These are phyloP conservation scores for Sporothrix variecibatus DNA, from an alignment of 2,329 filamentous ascomycete species.

Conservation along the genomic window DNA sequence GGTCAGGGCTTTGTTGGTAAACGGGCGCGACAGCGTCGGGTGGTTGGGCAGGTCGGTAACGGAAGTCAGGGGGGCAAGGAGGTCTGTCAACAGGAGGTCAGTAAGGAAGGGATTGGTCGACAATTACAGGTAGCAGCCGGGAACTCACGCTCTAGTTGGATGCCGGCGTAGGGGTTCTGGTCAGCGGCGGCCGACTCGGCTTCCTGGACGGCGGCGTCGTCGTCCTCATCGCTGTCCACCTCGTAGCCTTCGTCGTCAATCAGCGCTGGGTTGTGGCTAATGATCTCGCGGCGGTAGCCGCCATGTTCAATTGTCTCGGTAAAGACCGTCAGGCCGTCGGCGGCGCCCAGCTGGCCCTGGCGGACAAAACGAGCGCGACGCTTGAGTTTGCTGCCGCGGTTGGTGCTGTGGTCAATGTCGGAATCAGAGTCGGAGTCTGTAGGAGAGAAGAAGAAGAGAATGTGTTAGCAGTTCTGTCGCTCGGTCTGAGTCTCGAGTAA, in stretches of 20 bases:
- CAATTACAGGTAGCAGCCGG: no score
- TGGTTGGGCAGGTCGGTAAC: constrained; percentile 74
- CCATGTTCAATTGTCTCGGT: constrained; percentile 66
- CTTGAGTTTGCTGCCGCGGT: constrained; percentile 79
- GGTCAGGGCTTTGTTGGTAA: constrained; percentile 71
- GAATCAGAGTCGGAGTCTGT: constrained; percentile 78
- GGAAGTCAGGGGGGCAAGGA: constrained; percentile 74
- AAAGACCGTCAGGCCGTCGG: constrained; percentile 67
- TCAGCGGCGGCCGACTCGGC: constrained; percentile 65
- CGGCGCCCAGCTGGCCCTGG: constrained; percentile 67
- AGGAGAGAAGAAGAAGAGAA: no score
- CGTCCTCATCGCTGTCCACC: constrained; percentile 69
- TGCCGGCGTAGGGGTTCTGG: constrained; percentile 72
- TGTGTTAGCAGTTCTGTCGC: not conserved
- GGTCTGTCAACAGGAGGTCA: constrained; percentile 48
- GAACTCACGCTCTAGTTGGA: constrained; percentile 69
- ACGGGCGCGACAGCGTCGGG: constrained; percentile 72
- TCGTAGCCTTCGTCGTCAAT: constrained; percentile 79
- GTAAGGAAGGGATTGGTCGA: not conserved
- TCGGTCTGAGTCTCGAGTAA: not conserved
- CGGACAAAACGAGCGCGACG: constrained; percentile 71
- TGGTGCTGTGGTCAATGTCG: constrained; percentile 67
- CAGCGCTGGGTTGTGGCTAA: constrained; percentile 71
- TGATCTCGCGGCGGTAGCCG: constrained; percentile 70
- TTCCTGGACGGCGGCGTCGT: constrained; percentile 62